Conservation (phyloP, 2,329 filamentous ascomycete genomes). For the Clonostachys byssicola region DNA sequence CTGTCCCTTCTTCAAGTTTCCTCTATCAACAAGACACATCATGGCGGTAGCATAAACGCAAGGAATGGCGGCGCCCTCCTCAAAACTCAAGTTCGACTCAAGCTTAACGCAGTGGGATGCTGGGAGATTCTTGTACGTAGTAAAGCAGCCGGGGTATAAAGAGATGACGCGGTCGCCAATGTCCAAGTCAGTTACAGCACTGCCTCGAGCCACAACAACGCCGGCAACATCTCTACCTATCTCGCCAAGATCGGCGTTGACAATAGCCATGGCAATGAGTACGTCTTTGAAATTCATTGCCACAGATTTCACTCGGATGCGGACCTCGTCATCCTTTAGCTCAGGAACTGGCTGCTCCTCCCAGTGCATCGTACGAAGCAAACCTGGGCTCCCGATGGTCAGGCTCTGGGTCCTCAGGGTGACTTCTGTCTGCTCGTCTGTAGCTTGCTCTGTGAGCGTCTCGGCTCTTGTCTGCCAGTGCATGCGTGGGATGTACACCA, state of each 20-base stretch:
- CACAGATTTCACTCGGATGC: constrained; percentile 11
- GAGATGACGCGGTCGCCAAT: constrained; percentile 1
- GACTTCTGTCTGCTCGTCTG: neutral
- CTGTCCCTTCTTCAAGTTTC: constrained; percentile 8
- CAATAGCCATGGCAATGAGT: neutral
- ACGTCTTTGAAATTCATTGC: constrained; percentile 23
- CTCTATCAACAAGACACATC: constrained; percentile 19
- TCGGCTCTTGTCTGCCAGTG: neutral
- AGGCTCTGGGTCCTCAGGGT: neutral
- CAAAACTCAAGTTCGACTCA: constrained; percentile 8
- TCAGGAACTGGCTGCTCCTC: neutral
- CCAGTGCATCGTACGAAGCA: neutral
- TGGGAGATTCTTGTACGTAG: neutral
- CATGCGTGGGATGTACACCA: neutral
- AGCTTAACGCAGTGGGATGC: constrained; percentile 12
- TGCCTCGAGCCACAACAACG: neutral
- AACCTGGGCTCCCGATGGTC: neutral
- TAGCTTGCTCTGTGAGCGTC: neutral
- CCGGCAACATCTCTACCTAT: neutral
- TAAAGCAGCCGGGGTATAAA: constrained; percentile 3
- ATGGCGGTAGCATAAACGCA: constrained; percentile 21
- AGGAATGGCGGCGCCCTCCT: constrained; percentile 8
- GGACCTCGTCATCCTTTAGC: constrained; percentile 15
- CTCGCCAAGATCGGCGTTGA: neutral
- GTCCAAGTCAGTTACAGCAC: neutral